A percentile compares a stretch with the other conserved stretches of the same genome.
Conservation (phyloP, 495 filamentous ascomycete species). For the Rhypophila decipiens region DNA sequence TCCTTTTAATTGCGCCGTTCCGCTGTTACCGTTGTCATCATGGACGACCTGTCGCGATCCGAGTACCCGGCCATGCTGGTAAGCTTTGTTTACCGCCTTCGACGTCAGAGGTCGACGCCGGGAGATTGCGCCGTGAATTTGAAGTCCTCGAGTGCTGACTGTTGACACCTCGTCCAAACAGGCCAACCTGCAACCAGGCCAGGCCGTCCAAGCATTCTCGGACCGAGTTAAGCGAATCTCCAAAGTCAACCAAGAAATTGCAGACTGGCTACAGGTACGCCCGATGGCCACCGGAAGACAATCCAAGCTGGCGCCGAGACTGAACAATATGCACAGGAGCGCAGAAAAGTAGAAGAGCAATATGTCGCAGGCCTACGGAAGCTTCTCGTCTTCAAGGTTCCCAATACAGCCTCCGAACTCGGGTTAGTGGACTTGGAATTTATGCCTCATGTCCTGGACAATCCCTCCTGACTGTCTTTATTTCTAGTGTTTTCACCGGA, state of each 20-base stretch:
- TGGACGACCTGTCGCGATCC: constrained; percentile 73
- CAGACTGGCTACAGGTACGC: constrained; percentile 92
- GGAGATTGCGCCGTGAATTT: too few species aligned
- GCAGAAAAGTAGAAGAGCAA: constrained; percentile 82
- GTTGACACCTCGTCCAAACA: constrained; percentile 30
- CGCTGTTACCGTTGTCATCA: constrained; percentile 17
- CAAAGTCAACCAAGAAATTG: constrained; percentile 83
- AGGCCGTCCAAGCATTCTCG: constrained; percentile 76
- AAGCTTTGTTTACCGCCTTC: constrained; percentile 29
- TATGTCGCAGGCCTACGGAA: constrained; percentile 83
- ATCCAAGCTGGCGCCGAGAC: neutral
- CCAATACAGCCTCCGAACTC: constrained; percentile 65
- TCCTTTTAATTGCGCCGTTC: constrained; percentile 8
- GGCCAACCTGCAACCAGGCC: constrained; percentile 75
- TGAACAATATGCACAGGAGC: constrained; percentile 59
- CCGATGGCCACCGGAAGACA: neutral
- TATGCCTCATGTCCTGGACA: too few species aligned
- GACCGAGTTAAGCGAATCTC: constrained; percentile 85
- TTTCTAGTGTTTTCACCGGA: constrained; percentile 70
- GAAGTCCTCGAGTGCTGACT: too few species aligned
- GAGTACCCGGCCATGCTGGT: constrained; percentile 98
- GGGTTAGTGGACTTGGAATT: constrained; percentile 78
- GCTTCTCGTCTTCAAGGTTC: constrained; percentile 65
- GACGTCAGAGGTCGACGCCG: neutral
- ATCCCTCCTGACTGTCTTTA: constrained; percentile 11